A percentile compares a stretch with the other conserved stretches of the same genome.
Evolutionary conservation across 2,329 filamentous ascomycete species (phyloP).

Genomic region (Xylaria sp.): DNA sequence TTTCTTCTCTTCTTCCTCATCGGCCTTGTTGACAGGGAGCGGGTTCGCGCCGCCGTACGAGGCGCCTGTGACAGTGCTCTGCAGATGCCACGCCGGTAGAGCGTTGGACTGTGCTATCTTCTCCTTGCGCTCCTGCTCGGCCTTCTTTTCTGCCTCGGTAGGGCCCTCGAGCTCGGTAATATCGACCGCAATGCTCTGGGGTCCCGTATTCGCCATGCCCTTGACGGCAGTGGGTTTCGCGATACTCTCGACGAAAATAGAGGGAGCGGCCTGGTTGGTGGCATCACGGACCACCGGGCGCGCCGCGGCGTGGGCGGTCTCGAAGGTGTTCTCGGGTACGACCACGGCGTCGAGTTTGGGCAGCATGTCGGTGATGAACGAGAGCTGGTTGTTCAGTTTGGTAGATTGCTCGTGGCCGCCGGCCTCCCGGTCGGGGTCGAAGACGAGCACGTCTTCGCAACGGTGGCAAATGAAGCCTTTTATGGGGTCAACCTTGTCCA

Average conservation of each 20-base stretch:
- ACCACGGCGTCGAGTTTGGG: conserved; percentile 79
- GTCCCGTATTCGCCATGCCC: conserved; percentile 73
- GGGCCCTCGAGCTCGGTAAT: conserved; percentile 75
- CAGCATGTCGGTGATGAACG: conserved; percentile 79
- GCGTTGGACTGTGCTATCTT: conserved; percentile 75
- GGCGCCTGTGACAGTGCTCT: conserved; percentile 74
- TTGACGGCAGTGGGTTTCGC: conserved; percentile 74
- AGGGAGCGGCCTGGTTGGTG: conserved; percentile 71
- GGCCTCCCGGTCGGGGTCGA: conserved; percentile 73
- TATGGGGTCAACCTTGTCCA: conserved; percentile 75
- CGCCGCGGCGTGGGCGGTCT: conserved; percentile 71
- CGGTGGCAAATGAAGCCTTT: conserved; percentile 84
- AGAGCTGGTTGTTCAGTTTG: conserved; percentile 81
- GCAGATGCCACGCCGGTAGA: conserved; percentile 76
- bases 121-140: conserved; percentile 72
- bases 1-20: conserved; percentile 62
- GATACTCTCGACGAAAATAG: conserved; percentile 66
- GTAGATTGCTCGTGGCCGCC: conserved; percentile 79
- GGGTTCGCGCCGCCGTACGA: conserved; percentile 59
- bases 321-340: conserved; percentile 80
- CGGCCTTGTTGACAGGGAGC: conserved; percentile 53
- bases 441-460: conserved; percentile 74
- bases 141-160: conserved; percentile 73
- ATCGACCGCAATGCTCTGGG: conserved; percentile 75
- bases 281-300: conserved; percentile 74